Evolutionary conservation across 495 filamentous ascomycete genomes (phyloP), one percentile per base, ranked within the genome.

Genomic region (Amorphotheca resinae): DNA sequence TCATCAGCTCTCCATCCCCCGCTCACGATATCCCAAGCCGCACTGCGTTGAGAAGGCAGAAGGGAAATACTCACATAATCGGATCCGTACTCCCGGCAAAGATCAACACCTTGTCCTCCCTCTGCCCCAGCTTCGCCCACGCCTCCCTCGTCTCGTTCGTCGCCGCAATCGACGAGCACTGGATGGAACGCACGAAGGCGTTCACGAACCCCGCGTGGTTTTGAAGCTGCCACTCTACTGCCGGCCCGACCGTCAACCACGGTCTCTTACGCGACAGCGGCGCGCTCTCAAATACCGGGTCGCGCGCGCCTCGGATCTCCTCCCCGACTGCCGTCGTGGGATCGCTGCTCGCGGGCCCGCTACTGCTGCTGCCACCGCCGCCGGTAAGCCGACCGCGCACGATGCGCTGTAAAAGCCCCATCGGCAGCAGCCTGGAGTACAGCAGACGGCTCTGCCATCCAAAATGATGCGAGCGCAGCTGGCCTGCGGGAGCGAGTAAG

Each of bases 401-500:
- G 7, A 81, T 55, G 26, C 59, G 61, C 22, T 59, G 51, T 1
- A 83, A 52, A 9, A 84, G 33, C 37, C 56, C 59, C 36, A 79
- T 72, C 0, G 82, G 81, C 22, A 85, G 41, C 2, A 78, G 48
- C 9, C 70, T 69, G 2, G 66, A 67, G 52, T 83, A 87, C 12
- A 86, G 61, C 30, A 85, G 53, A 38, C 69, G 67, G 26, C 70
- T 76, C 21, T 67, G 54, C 53, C 67, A 65, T 48, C 68, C 73
- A 44, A 84, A 72, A 47, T 77, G 79, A n/a, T 69, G 61, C 2
- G 72, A 56, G 22, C 82, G 70, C 34, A 93, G 68, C 23, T 91
- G 62, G 0, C 88, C 89, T 1, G 76, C 61, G 0, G 84, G 81
- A 0, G 85, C 84, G 25, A 95, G 64, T 22, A 96, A 70, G 5